Conservation (phyloP, 2,329 filamentous ascomycete genomes). For the Fusarium sp. region DNA sequence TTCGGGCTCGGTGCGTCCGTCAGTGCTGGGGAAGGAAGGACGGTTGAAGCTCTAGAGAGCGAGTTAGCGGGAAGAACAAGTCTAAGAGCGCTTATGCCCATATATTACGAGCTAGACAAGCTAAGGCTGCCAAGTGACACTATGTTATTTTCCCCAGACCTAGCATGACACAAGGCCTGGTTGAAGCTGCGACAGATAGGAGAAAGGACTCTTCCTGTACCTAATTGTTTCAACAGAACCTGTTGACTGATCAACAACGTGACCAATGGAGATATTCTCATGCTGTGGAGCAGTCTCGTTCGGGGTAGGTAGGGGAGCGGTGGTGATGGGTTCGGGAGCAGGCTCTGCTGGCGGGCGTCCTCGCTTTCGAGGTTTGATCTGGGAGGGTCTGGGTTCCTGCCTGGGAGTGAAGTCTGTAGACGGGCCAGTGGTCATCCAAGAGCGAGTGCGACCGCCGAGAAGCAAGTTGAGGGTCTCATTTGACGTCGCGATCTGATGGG, state of each 20-base stretch:
- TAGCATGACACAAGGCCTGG: not conserved
- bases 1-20: conserved; percentile 70
- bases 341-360: conserved; percentile 25
- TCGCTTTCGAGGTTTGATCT: conserved; percentile 39
- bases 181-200: not conserved
- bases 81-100: not conserved
- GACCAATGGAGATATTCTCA: conserved; percentile 12
- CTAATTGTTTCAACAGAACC: conserved; percentile 22
- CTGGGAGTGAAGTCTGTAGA: conserved; percentile 18
- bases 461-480: conserved; percentile 58
- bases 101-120: conserved; percentile 5
- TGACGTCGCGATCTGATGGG: conserved; percentile 51
- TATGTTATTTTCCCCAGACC: not conserved
- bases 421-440: conserved; percentile 45
- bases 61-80: conserved; percentile 28
- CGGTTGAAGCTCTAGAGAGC: conserved; percentile 43
- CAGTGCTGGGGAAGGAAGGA: conserved; percentile 72
- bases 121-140: conserved; percentile 12
- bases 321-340: not conserved
- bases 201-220: conserved; percentile 12
- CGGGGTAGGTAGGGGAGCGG: conserved; percentile 11
- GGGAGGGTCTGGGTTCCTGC: conserved; percentile 11
- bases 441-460: conserved; percentile 51
- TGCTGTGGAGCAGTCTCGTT: conserved; percentile 28
- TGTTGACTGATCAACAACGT: conserved; percentile 21